Conservation (phyloP, 176 grass and related monocot genomes). For the Ampelocalamus luodianensis region DNA sequence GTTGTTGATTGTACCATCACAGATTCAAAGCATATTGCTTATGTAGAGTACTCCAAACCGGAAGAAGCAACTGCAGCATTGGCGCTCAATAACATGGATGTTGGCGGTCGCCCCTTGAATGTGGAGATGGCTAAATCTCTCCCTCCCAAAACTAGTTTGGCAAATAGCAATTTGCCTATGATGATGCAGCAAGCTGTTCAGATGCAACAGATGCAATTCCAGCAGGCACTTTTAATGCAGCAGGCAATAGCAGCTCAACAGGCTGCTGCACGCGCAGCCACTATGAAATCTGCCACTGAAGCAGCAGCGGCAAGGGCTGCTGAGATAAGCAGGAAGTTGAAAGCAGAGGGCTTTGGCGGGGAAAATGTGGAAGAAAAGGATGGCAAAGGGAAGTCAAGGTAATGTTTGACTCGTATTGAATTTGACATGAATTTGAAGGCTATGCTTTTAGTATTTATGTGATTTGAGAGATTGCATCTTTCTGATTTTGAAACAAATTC, state of each 20-base stretch:
- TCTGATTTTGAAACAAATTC: background rate
- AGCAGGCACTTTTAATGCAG: constrained; percentile 92
- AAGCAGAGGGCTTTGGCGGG: constrained; percentile 70
- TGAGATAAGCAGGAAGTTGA: constrained; percentile 97
- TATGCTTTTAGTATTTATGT: constrained; percentile 5
- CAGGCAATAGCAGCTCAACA: constrained; percentile 76
- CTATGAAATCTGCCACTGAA: constrained; percentile 98
- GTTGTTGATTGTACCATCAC: constrained; percentile 84
- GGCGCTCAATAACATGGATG: constrained; percentile 75
- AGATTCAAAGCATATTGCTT: constrained; percentile 88
- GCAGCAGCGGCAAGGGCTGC: constrained; percentile 89
- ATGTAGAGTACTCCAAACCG: constrained; percentile 83
- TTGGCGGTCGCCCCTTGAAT: constrained; percentile 86
- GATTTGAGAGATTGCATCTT: background rate
- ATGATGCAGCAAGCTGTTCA: constrained; percentile 99
- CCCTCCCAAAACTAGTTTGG: constrained; percentile 61
- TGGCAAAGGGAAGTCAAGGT: constrained; percentile 73
- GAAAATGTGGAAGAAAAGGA: constrained; percentile 57
- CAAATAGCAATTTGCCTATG: constrained; percentile 74
- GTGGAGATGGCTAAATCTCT: constrained; percentile 98
- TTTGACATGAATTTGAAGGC: background rate
- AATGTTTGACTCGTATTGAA: constrained; percentile 1
- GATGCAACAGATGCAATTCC: constrained; percentile 95
- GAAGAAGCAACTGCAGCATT: constrained; percentile 87
- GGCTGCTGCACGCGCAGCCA: constrained; percentile 74